Percentiles rank a stretch among this genome's conserved stretches.
These are phyloP conservation scores for Coffea humblotiana DNA, from an alignment of 305 asterid species.

Conservation along the genomic window DNA sequence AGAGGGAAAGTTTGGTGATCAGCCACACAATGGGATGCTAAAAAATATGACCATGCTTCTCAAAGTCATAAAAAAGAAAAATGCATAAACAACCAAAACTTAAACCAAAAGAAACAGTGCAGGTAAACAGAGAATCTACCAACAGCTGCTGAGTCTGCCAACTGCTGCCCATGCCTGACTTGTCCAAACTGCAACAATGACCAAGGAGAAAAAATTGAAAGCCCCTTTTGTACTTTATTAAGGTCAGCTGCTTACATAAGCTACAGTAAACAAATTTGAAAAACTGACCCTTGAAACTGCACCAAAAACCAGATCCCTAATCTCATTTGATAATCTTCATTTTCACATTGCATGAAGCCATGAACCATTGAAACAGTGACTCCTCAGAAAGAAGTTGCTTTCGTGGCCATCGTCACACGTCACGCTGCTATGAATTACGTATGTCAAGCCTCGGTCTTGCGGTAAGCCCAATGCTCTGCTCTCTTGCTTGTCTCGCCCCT, in stretches of 20 bases:
- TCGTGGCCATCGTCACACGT: constrained; percentile 23
- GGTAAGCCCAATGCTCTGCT: constrained; percentile 24
- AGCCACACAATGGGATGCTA: not conserved
- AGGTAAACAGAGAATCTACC: constrained; percentile 31
- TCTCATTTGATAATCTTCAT: not conserved
- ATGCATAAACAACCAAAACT: constrained; percentile 10
- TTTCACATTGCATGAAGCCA: constrained; percentile 21
- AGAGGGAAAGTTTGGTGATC: not conserved
- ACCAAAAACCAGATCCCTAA: constrained; percentile 13
- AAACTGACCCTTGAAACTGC: not conserved
- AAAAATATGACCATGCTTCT: not conserved
- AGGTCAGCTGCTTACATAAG: constrained; percentile 7
- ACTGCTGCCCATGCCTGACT: constrained; percentile 20
- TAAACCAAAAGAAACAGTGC: constrained; percentile 4
- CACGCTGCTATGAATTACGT: not conserved
- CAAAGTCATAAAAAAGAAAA: constrained; percentile 22
- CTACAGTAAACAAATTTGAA: not conserved
- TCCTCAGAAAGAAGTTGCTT: constrained; percentile 21
- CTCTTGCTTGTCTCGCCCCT: constrained; percentile 15
- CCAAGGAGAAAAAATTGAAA: not conserved
- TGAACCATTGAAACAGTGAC: constrained; percentile 27
- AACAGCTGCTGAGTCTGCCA: constrained; percentile 25
- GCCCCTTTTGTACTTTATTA: not conserved
- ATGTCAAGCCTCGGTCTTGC: constrained; percentile 3
- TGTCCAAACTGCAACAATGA: not conserved